A percentile compares a stretch with the other conserved stretches of the same genome.
Conservation (phyloP, 2,329 filamentous ascomycete genomes). For the Talaromyces sp. region DNA sequence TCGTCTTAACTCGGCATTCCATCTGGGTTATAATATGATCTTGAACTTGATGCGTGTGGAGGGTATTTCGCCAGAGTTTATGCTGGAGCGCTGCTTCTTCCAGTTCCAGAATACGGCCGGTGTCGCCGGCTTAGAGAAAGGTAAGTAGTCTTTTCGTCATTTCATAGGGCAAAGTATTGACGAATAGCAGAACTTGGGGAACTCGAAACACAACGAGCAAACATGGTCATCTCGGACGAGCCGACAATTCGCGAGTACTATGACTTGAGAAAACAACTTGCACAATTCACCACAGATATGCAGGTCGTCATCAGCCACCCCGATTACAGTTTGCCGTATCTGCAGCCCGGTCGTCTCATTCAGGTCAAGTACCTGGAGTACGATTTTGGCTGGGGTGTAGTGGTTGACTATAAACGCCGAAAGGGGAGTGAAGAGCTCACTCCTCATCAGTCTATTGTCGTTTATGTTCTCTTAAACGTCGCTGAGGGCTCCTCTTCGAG, state of each 20-base stretch:
- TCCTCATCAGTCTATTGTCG: slow-evolving; percentile 71
- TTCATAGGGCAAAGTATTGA: slow-evolving; percentile 18
- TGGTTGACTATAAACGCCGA: slow-evolving; percentile 67
- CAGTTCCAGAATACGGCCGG: slow-evolving; percentile 96
- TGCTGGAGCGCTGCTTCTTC: slow-evolving; percentile 97
- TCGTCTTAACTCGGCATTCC: slow-evolving; percentile 94
- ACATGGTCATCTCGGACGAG: slow-evolving; percentile 77
- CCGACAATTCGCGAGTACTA: slow-evolving; percentile 90
- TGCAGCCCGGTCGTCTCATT: slow-evolving; percentile 83
- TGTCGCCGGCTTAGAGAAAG: slow-evolving; percentile 74
- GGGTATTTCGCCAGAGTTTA: slow-evolving; percentile 96
- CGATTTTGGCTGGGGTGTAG: slow-evolving; percentile 93
- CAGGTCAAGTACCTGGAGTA: slow-evolving; percentile 72
- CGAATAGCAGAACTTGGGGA: slow-evolving; percentile 58
- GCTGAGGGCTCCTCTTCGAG: slow-evolving; percentile 48
- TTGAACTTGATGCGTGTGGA: slow-evolving; percentile 95
- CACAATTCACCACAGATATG: slow-evolving; percentile 82
- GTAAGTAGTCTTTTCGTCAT: slow-evolving; percentile 22
- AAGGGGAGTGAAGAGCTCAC: slow-evolving; percentile 61
- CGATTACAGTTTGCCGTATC: slow-evolving; percentile 74
- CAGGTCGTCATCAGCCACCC: slow-evolving; percentile 87
- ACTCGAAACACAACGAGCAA: slow-evolving; percentile 68
- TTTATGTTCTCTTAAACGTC: slow-evolving; percentile 72
- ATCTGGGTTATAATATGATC: slow-evolving; percentile 99
- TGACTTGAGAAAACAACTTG: slow-evolving; percentile 77